These are phyloP conservation scores for Camelina neglecta DNA, from an alignment of 345 rosid species.

Conservation along the genomic window DNA sequence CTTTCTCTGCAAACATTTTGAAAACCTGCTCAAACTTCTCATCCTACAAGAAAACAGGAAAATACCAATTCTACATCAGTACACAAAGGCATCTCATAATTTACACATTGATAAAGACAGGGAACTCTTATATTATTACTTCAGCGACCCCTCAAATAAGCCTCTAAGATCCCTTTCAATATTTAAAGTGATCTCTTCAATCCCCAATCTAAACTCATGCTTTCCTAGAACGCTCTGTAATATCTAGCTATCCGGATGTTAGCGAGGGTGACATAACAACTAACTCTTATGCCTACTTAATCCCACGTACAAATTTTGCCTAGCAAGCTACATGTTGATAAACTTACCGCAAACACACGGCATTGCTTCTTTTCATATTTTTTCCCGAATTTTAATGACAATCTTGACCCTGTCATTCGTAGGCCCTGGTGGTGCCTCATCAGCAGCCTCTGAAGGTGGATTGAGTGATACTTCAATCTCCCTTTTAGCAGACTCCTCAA, in stretches of 20 bases:
- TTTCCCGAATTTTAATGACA: conserved; percentile 71
- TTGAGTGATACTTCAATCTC: conserved; percentile 44
- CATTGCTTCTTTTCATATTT: conserved; percentile 65
- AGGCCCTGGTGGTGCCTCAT: conserved; percentile 46
- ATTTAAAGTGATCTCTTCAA: too few relatives aligned
- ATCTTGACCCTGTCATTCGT: conserved; percentile 64
- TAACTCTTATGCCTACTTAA: conserved; percentile 5
- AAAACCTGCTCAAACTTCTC: conserved; percentile 81
- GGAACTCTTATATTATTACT: too few relatives aligned
- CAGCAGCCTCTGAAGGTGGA: conserved; percentile 43
- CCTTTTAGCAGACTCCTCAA: conserved; percentile 56
- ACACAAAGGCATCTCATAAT: conserved; percentile 14
- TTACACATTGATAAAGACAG: not conserved
- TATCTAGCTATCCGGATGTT: not conserved
- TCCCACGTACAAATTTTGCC: not conserved
- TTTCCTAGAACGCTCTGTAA: not conserved
- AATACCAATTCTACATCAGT: conserved; percentile 20
- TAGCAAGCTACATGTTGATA: not conserved
- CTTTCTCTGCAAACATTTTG: conserved; percentile 73
- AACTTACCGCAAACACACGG: conserved; percentile 70
- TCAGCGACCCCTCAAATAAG: too few relatives aligned
- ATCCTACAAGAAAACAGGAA: conserved; percentile 57
- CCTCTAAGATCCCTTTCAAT: not conserved
- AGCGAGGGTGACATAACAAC: not conserved
- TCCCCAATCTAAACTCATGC: not conserved